These are phyloP conservation scores for Hymenoscyphus scutula DNA, from an alignment of 2,329 filamentous ascomycete genomes.

Conservation along the genomic window DNA sequence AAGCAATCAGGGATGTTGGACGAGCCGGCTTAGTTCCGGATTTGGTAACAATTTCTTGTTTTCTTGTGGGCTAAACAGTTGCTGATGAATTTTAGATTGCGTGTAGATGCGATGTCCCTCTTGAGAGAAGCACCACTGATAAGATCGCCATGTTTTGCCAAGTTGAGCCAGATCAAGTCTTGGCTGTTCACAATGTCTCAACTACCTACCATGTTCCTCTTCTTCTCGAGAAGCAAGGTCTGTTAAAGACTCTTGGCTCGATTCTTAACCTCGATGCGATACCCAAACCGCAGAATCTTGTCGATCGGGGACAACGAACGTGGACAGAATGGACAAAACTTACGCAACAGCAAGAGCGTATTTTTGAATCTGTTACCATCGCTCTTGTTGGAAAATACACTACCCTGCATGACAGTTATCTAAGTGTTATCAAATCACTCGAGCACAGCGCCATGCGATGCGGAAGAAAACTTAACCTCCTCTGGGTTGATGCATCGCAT, in stretches of 20 bases:
- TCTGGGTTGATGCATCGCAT: constrained; percentile 82
- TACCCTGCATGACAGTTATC: constrained; percentile 79
- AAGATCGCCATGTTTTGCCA: constrained; percentile 92
- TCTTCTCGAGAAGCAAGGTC: constrained; percentile 79
- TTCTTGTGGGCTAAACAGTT: not conserved
- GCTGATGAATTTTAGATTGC: constrained; percentile 62
- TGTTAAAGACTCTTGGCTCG: constrained; percentile 63
- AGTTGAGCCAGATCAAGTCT: constrained; percentile 78
- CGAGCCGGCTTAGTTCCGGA: constrained; percentile 48
- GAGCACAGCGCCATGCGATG: constrained; percentile 92
- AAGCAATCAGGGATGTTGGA: constrained; percentile 79
- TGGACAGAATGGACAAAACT: constrained; percentile 65
- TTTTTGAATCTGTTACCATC: constrained; percentile 71
- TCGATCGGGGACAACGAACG: constrained; percentile 62
- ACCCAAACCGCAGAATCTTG: constrained; percentile 49
- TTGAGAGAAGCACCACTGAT: constrained; percentile 70
- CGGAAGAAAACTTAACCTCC: constrained; percentile 71
- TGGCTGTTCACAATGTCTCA: constrained; percentile 85
- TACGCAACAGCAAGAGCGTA: constrained; percentile 63
- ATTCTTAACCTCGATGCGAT: constrained; percentile 64
- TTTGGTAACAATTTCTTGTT: constrained; percentile 20
- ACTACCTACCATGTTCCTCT: constrained; percentile 94
- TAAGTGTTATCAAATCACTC: constrained; percentile 79
- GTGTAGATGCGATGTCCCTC: constrained; percentile 78
- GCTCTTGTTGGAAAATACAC: constrained; percentile 92